These are phyloP conservation scores for Massariosphaeria phaeospora DNA, from an alignment of 495 filamentous ascomycete species.

Conservation along the genomic window DNA sequence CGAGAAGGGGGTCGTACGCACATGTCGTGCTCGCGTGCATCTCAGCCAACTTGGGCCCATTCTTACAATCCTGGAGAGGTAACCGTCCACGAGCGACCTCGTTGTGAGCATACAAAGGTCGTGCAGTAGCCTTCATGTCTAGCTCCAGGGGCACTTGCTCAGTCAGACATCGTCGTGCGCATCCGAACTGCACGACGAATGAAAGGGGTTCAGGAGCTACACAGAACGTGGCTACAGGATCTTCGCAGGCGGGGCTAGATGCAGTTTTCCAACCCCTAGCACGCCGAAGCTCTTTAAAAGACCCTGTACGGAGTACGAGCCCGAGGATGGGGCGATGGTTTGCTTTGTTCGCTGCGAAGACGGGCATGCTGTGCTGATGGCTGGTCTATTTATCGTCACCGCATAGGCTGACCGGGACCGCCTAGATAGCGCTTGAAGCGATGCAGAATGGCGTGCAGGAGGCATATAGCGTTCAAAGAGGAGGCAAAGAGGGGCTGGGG, in stretches of 20 bases:
- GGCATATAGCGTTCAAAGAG: constrained; percentile 29
- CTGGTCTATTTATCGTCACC: constrained; percentile 17
- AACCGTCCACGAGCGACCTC: too few relatives aligned
- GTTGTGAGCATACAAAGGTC: not conserved
- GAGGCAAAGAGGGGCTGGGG: constrained; percentile 10
- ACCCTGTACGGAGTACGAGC: too few relatives aligned
- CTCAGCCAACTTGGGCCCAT: not conserved
- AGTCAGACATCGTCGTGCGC: not conserved
- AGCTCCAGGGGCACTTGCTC: constrained; percentile 19
- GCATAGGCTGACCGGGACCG: constrained; percentile 25
- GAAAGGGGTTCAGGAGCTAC: constrained; percentile 1
- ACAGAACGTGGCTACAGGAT: constrained; percentile 28
- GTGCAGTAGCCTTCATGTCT: constrained; percentile 16
- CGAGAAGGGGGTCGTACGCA: constrained; percentile 3
- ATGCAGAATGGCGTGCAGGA: constrained; percentile 33
- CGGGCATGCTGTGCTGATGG: constrained; percentile 1
- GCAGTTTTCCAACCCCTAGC: constrained; percentile 5
- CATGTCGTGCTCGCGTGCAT: constrained; percentile 9
- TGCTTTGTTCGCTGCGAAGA: constrained; percentile 18
- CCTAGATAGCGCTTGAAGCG: constrained; percentile 31
- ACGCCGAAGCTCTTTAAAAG: constrained; percentile 7
- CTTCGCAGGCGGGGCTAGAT: constrained; percentile 3
- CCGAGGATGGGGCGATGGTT: constrained; percentile 21
- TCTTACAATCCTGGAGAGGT: not conserved
- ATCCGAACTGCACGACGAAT: constrained; percentile 7